Evolutionary conservation across 2,329 filamentous ascomycete species (phyloP), one percentile per base, ranked within the genome.

Genomic region (Aspergillus quadricinctus): DNA sequence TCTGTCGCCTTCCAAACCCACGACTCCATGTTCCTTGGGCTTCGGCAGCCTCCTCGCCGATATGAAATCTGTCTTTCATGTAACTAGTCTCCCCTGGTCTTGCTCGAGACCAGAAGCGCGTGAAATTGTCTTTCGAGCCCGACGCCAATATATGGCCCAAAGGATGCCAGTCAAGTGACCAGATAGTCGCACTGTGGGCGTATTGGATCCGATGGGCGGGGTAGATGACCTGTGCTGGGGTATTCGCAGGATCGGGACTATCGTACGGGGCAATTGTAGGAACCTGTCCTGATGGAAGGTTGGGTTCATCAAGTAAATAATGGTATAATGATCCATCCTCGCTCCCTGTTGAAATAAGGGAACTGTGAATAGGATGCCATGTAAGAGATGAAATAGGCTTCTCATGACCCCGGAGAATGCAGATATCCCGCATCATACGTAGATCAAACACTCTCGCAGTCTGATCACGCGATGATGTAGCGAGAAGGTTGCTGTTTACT

Each of bases 151-250:
- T 93, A 69, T 99, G 94, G 28, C 94, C 94, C 0, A 97, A 81
- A 0, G 94, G 94, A 71, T 99, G 94, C 92, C 94, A 99, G 77
- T 97, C 92, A 50, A 99, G 83, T 19, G 92, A 96, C 94, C 94
- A 99, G 62, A 99, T 94, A 19, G 92, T 91, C 71, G 92, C 95
- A 64, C 96, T 90, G 72, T 99, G 94, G 0, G 94, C 94, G 68
- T 88, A 93, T 7, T 89, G 85, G 31, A 97, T 77, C 67, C 86
- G 88, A 77, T 97, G 93, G 3, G 92, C 91, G 1, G 94, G 94
- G 70, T 90, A 90, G 59, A 99, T 90, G n/a, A 91, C 89, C 73
- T 97, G 93, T 0, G 91, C 86, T 0, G 92, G 87, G 0, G 90
- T 88, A 50, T 88, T 90, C 25, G 84, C 75, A 5, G 91, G 90